Base-by-base conservation (phyloP, 495 filamentous ascomycete species). In the Penicillium cinerascens region DNA sequence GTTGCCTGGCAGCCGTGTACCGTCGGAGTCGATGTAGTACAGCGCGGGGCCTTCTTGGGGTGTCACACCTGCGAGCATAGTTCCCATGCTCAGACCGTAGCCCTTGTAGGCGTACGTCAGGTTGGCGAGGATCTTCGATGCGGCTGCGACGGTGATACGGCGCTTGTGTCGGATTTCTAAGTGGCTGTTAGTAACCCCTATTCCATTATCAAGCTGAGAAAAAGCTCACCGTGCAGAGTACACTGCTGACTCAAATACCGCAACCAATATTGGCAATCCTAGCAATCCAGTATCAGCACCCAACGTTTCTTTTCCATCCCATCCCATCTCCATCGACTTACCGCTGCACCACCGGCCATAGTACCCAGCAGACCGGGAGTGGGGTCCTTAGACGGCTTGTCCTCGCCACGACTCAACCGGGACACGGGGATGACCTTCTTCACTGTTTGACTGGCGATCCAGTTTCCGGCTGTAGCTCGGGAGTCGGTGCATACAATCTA, bases 261-360 rank as follows among this genome's bases (percentile, higher is more conserved):
- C 59, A 98, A 86, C 93, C 93, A 98, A 79, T 96, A 97, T 84
- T 97, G 93, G 76, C 93, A 98, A 77, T 98, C 93, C 85, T 88
- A 66, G n/a, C n/a, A n/a, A 36, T 44, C 52, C 23, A n/a, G n/a
- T 27, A 52, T 61, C 55, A 63, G 46, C 39, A 44, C 40, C 36
- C 38, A 7, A 20, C 17, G n/a, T 25, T 49, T 38, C n/a, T 42
- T 16, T 13, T 42, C n/a, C 36, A 38, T n/a, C 10, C 16, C 33
- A 21, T 29, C n/a, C 6, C 27, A 44, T 40, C 18, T 27, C 9
- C 15, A 20, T 11, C 21, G 29, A 76, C 85, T 71, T 69, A 89
- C 86, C 64, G 93, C 93, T 64, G 93, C 93, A 75, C 95, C 95
- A 68, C 93, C 93, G 53, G 93, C 93, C 93, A 98, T 97, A 54